Evolutionary conservation across 2,329 filamentous ascomycete genomes (phyloP).

Genomic region (Elsinoe fawcettii): DNA sequence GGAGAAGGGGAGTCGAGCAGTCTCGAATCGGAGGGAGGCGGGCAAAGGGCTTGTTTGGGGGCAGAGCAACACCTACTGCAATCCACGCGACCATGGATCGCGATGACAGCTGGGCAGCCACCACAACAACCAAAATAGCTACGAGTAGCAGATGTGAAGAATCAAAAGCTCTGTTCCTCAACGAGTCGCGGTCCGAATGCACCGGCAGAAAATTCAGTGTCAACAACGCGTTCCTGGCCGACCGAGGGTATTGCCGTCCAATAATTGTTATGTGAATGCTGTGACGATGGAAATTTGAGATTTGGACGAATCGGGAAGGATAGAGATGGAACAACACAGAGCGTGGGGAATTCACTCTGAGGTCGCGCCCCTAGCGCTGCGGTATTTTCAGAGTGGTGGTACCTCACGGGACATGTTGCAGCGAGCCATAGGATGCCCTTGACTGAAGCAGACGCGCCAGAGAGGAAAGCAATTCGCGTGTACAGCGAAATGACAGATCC

Average conservation of each 20-base stretch:
- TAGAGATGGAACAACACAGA: conserved; percentile 9
- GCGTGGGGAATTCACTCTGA: conserved; percentile 6
- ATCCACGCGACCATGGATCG: conserved; percentile 7
- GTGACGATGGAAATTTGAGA: not conserved
- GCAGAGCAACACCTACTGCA: not conserved
- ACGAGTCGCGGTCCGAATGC: conserved; percentile 8
- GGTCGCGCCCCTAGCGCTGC: conserved; percentile 9
- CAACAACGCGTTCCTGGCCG: conserved; percentile 1
- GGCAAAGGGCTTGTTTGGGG: conserved; percentile 1
- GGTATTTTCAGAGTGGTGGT: conserved; percentile 8
- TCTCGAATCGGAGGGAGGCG: not conserved
- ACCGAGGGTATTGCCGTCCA: conserved; percentile 2
- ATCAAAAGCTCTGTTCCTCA: not conserved
- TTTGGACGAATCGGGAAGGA: conserved; percentile 2
- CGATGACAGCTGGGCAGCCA: not conserved
- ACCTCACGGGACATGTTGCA: not conserved
- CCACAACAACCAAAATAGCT: conserved; percentile 2
- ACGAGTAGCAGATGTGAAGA: not conserved
- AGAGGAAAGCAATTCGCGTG: not conserved
- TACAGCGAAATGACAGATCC: not conserved
- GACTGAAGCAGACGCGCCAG: not conserved
- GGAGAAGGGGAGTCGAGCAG: not conserved
- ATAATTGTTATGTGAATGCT: conserved; percentile 3
- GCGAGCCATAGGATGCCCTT: not conserved
- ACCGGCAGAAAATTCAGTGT: not conserved